Conservation (phyloP, 2,329 filamentous ascomycete genomes). For the Ustulina deusta region DNA sequence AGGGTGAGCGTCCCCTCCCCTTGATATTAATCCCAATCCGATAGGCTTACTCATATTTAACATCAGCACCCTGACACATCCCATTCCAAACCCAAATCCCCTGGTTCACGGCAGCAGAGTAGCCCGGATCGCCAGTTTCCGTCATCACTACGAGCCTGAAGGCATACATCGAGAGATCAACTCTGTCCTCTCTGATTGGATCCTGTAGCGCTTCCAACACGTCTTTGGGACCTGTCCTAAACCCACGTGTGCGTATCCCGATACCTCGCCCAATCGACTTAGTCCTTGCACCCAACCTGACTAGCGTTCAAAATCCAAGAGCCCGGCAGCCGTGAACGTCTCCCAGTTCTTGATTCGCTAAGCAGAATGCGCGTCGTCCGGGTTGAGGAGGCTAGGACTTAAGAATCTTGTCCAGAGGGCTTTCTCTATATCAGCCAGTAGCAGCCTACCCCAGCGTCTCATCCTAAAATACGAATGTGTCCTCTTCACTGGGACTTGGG, state of each 20-base stretch:
- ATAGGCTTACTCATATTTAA: conserved; percentile 40
- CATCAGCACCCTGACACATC: conserved; percentile 36
- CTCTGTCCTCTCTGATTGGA: conserved; percentile 19
- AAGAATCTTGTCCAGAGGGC: conserved; percentile 54
- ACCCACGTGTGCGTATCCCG: conserved; percentile 35
- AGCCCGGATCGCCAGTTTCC: conserved; percentile 35
- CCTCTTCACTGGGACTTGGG: neutral
- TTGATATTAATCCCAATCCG: neutral
- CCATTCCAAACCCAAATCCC: conserved; percentile 38
- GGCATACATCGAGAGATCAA: conserved; percentile 32
- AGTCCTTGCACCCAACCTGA: neutral
- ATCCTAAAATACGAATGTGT: neutral
- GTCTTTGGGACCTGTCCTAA: conserved; percentile 32
- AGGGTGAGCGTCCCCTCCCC: conserved; percentile 1
- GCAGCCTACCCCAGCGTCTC: neutral
- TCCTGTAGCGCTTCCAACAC: conserved; percentile 34
- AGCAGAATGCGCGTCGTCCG: conserved; percentile 60
- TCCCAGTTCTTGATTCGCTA: conserved; percentile 49
- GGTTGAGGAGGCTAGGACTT: conserved; percentile 58
- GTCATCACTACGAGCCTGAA: conserved; percentile 36
- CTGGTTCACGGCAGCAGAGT: conserved; percentile 29
- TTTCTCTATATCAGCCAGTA: conserved; percentile 27
- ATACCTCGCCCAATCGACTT: conserved; percentile 24
- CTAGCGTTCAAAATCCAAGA: neutral
- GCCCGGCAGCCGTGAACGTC: neutral